Evolutionary conservation across 2,329 filamentous ascomycete genomes (phyloP).

Genomic region (Penicillium sp.): DNA sequence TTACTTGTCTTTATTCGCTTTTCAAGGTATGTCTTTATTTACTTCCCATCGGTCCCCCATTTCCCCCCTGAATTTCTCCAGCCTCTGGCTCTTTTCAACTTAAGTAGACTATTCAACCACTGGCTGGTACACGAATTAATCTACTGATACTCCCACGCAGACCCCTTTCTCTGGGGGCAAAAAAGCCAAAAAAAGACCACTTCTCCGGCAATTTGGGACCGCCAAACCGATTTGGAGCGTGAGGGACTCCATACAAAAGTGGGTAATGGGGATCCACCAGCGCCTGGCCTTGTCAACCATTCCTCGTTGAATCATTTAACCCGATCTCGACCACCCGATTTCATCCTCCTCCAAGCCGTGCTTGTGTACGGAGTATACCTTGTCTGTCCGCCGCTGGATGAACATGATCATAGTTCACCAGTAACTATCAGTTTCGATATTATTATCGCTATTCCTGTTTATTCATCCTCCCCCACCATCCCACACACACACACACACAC

Average conservation of each 20-base stretch:
- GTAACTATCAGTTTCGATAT: not conserved
- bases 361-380: slow-evolving; percentile 2
- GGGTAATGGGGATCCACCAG: slow-evolving; percentile 10
- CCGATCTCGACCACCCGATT: not conserved
- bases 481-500: not conserved
- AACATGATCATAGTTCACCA: not conserved
- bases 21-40: slow-evolving; percentile 1
- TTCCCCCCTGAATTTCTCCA: not conserved
- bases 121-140: not conserved
- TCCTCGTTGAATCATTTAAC: slow-evolving; percentile 6
- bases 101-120: not conserved
- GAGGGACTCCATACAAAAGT: slow-evolving; percentile 9
- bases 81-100: slow-evolving; percentile 2
- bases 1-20: slow-evolving; percentile 5
- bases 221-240: slow-evolving; percentile 5
- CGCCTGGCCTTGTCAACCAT: slow-evolving; percentile 9
- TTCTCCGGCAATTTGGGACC: not conserved
- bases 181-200: not conserved
- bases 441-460: not conserved
- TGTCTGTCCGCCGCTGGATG: not conserved
- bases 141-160: not conserved
- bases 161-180: not conserved
- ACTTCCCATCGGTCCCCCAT: not conserved
- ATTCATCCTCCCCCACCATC: not conserved
- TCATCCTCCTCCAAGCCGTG: not conserved